Percentiles rank a stretch among this genome's conserved stretches.
Conservation (phyloP, 2,329 filamentous ascomycete genomes). For the Chaetoscypha palmicola region DNA sequence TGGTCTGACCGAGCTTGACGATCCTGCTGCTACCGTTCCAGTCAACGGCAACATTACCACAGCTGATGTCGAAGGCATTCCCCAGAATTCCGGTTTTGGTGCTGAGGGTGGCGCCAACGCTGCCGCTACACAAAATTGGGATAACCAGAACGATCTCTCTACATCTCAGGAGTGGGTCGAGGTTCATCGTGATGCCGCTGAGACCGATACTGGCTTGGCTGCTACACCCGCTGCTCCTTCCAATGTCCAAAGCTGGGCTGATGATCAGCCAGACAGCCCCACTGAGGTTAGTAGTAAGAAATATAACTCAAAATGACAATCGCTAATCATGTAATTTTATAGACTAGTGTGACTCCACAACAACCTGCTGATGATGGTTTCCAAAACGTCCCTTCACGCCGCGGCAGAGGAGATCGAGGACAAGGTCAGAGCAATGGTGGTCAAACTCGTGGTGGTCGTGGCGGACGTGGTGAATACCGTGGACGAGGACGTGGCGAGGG, state of each 20-base stretch:
- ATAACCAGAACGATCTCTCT: conserved; percentile 34
- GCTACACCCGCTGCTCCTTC: conserved; percentile 48
- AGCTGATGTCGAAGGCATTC: conserved; percentile 32
- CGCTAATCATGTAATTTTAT: conserved; percentile 17
- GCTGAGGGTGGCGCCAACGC: conserved; percentile 49
- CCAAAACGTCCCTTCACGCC: conserved; percentile 58
- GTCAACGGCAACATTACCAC: conserved; percentile 38
- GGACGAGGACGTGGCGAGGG: conserved; percentile 21
- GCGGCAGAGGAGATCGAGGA: conserved; percentile 36
- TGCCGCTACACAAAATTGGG: conserved; percentile 62
- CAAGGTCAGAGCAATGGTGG: conserved; percentile 44
- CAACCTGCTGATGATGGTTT: conserved; percentile 57
- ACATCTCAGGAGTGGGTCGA: conserved; percentile 37
- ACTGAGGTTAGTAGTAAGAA: conserved; percentile 36
- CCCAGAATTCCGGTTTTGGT: conserved; percentile 43
- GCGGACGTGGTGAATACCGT: conserved; percentile 41
- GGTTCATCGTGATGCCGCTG: conserved; percentile 67
- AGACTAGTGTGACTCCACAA: conserved; percentile 28
- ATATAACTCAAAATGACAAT: too few species aligned
- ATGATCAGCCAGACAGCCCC: conserved; percentile 59
- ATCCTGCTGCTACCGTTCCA: conserved; percentile 34
- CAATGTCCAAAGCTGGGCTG: conserved; percentile 69
- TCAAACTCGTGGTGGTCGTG: conserved; percentile 43
- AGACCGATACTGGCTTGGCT: conserved; percentile 61
- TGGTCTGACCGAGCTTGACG: conserved; percentile 59